Evolutionary conservation across 2,329 filamentous ascomycete species (phyloP).

Genomic region (Knoxdaviesia capensis): DNA sequence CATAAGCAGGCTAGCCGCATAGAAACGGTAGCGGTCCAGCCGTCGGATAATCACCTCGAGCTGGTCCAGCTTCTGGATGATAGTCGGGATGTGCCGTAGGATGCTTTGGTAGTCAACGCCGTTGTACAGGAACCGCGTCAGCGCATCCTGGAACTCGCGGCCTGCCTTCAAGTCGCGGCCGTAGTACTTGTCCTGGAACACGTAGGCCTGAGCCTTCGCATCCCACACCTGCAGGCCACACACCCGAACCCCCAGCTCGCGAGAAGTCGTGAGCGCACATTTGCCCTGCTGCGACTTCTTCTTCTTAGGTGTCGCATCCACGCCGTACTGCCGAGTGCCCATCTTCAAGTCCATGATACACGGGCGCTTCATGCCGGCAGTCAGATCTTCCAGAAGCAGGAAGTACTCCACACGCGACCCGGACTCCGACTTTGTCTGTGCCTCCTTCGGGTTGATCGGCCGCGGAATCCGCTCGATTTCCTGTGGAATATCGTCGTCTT

Average conservation of each 20-base stretch:
- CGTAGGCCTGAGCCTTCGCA: conserved; percentile 57
- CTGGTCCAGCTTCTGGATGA: conserved; percentile 64
- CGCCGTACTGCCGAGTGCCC: conserved; percentile 91
- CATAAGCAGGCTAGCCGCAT: conserved; percentile 85
- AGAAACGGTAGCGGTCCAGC: conserved; percentile 77
- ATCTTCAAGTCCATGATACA: conserved; percentile 98
- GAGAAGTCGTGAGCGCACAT: conserved; percentile 79
- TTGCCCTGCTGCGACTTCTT: conserved; percentile 83
- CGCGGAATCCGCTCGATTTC: conserved; percentile 27
- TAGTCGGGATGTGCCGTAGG: conserved; percentile 66
- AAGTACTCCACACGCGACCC: conserved; percentile 68
- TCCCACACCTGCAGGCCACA: conserved; percentile 97
- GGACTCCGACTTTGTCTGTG: conserved; percentile 35
- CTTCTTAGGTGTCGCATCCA: conserved; percentile 83
- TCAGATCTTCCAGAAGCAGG: conserved; percentile 80
- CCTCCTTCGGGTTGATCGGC: conserved; percentile 60
- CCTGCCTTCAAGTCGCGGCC: conserved; percentile 77
- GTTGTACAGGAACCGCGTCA: conserved; percentile 81
- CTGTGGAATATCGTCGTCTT: neutral
- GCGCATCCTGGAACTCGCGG: conserved; percentile 67
- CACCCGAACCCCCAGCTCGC: conserved; percentile 75
- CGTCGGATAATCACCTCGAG: conserved; percentile 67
- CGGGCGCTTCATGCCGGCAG: conserved; percentile 85
- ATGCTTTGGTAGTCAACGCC: conserved; percentile 66
- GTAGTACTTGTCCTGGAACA: conserved; percentile 98